Evolutionary conservation across 2,329 filamentous ascomycete genomes (phyloP).

Genomic region (Diaporthe batatas): DNA sequence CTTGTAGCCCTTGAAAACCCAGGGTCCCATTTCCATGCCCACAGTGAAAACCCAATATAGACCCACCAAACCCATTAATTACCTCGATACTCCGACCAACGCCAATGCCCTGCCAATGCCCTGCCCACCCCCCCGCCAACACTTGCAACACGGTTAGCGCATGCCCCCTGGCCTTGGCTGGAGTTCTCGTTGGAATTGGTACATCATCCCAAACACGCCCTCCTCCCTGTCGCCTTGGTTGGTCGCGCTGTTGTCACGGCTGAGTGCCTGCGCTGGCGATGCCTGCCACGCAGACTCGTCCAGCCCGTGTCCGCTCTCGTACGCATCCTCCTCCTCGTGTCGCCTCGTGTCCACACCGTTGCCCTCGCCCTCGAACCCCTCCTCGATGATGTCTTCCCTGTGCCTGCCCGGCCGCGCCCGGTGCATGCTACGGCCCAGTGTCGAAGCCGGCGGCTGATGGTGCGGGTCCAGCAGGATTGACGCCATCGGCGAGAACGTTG

Average conservation of each 20-base stretch:
- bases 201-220: constrained; percentile 70
- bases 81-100: constrained; percentile 10
- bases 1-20: neutral
- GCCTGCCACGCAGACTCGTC: constrained; percentile 74
- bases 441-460: constrained; percentile 73
- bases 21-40: neutral
- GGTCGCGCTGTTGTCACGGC: constrained; percentile 64
- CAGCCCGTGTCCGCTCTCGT: constrained; percentile 63
- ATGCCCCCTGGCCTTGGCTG: constrained; percentile 51
- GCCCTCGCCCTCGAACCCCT: constrained; percentile 63
- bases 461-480: constrained; percentile 82
- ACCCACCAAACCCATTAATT: neutral
- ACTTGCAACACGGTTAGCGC: constrained; percentile 45
- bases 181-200: constrained; percentile 70
- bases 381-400: constrained; percentile 68
- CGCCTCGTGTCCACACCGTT: constrained; percentile 58
- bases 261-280: constrained; percentile 64
- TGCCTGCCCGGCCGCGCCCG: constrained; percentile 56
- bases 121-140: neutral
- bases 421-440: constrained; percentile 61
- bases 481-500: constrained; percentile 75
- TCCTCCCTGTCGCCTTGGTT: constrained; percentile 62
- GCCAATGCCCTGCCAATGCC: neutral
- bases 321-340: constrained; percentile 72
- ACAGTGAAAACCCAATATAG: neutral